Evolutionary conservation across 2,329 filamentous ascomycete species (phyloP), one percentile per base, ranked within the genome.

Genomic region (Calycina herbarum): DNA sequence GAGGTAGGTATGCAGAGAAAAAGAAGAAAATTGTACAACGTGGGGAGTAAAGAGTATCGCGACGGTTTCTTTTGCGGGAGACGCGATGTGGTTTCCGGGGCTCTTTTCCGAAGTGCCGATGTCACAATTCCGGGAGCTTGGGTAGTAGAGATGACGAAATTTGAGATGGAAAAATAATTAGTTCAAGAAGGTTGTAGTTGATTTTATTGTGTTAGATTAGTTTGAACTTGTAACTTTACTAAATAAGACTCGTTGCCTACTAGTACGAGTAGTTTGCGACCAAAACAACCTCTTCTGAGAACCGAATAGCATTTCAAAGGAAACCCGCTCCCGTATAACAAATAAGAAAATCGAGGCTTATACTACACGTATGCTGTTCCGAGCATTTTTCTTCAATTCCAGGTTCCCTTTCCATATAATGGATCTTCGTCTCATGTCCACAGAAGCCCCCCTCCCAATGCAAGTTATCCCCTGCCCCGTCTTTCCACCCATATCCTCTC

Each of bases 21-120:
- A n/a, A 40, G 38, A 15, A 40, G 48, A 54, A 54, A 27, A 27
- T 54, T 54, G 48, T 54, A 27, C 24, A 59, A 59, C 17, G 20
- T 54, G 27, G 29, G 15, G 15, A 54, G 33, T 17, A 33, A 15
- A 38, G 29, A 27, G 20, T 42, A 29, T 56, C 45, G 48, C 57
- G 56, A 61, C 15, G n/a, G 51, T 35, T 59, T 59, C n/a, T 6
- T 35, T 59, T 57, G 54, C 7, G 57, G 57, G 31, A 24, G 58
- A 67, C 66, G 66, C 63, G 62, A 62, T 48, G 59, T 38, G 38
- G 59, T 59, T 59, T 59, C 57, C 27, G 24, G n/a, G 27, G 31
- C 57, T 33, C 31, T 20, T 40, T 35, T 54, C 48, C 48, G 48
- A 54, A 24, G 48, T 54, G n/a, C 48, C 24, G 48, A 24, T 24